These are phyloP conservation scores for Pyricularia pennisetigena DNA, from an alignment of 2,329 filamentous ascomycete genomes.

Conservation along the genomic window DNA sequence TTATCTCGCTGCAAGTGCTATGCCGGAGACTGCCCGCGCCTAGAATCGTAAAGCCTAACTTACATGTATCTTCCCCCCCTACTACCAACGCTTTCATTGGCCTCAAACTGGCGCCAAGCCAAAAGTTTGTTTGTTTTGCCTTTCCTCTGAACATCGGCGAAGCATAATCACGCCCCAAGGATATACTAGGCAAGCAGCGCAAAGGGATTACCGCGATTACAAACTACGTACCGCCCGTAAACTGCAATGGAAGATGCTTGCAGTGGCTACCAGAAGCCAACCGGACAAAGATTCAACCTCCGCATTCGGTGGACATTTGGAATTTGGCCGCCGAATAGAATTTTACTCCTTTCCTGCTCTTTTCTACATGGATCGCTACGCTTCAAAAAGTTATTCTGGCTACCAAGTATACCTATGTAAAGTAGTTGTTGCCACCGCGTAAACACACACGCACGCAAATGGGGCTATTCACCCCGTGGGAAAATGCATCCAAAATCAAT, in stretches of 20 bases:
- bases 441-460: not conserved
- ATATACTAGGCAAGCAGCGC: not conserved
- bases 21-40: not conserved
- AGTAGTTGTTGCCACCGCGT: not conserved
- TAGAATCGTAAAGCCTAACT: not conserved
- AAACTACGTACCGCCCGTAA: not conserved
- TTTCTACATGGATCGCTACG: not conserved
- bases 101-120: not conserved
- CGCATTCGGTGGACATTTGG: not conserved
- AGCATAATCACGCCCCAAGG: not conserved
- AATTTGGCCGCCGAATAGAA: not conserved
- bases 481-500: not conserved
- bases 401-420: not conserved
- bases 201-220: not conserved
- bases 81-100: not conserved
- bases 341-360: not conserved
- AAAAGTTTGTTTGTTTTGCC: not conserved
- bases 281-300: not conserved
- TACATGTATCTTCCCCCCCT: not conserved
- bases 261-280: not conserved
- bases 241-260: not conserved
- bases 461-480: not conserved
- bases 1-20: not conserved
- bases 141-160: not conserved
- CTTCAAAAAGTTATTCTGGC: not conserved